These are phyloP conservation scores for Tubosaeta brunneosetosa DNA, from an alignment of 768 basidiomycete species.

Conservation along the genomic window DNA sequence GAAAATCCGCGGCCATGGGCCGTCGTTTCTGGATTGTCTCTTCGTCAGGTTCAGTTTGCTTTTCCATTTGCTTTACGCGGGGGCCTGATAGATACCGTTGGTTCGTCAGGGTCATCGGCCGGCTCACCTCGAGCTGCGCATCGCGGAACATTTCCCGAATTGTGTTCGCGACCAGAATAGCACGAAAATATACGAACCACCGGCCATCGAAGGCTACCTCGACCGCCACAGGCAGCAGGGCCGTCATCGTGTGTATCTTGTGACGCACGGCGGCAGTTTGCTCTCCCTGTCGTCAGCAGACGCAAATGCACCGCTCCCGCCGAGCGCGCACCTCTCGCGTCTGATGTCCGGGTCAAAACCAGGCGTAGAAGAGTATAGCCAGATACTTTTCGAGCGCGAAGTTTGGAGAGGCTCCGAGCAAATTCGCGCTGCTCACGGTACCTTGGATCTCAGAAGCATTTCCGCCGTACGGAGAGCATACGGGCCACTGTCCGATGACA, in stretches of 20 bases:
- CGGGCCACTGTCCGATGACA: constrained; percentile 23
- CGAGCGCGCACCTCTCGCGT: constrained; percentile 41
- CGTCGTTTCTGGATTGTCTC: constrained; percentile 69
- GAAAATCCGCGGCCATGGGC: constrained; percentile 64
- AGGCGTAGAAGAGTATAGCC: constrained; percentile 25
- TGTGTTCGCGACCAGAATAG: constrained; percentile 37
- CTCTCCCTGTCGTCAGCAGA: constrained; percentile 51
- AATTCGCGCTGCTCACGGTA: constrained; percentile 59
- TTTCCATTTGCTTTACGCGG: constrained; percentile 1
- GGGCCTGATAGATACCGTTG: constrained; percentile 8
- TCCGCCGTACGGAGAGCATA: constrained; percentile 56
- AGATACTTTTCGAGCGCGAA: constrained; percentile 45
- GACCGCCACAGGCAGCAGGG: constrained; percentile 59
- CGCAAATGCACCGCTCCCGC: constrained; percentile 68
- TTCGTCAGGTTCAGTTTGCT: constrained; percentile 53
- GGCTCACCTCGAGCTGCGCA: constrained; percentile 67
- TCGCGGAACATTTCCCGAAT: constrained; percentile 63
- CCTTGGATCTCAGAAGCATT: constrained; percentile 70
- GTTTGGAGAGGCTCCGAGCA: constrained; percentile 59
- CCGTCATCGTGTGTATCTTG: constrained; percentile 62
- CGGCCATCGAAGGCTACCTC: constrained; percentile 82
- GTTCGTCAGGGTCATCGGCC: constrained; percentile 33
- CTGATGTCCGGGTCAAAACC: constrained; percentile 27
- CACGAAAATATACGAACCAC: constrained; percentile 62
- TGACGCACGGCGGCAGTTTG: constrained; percentile 67